phyloP scores from a whole-genome alignment of 176 grass and related monocot genomes.

The Chloris gayana region DNA sequence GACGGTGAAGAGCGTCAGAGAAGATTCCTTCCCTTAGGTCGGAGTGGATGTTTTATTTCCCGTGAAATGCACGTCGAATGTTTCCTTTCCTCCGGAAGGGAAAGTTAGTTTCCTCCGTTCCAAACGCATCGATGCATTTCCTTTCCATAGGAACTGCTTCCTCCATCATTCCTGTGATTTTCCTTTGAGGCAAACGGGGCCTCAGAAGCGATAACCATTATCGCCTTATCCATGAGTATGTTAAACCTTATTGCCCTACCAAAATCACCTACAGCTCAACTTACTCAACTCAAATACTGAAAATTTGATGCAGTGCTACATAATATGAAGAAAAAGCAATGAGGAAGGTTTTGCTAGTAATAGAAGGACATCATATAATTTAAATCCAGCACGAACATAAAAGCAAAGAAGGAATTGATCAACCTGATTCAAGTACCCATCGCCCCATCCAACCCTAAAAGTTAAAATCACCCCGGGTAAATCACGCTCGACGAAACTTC shows the following conservation, averaged over 20 bases:
- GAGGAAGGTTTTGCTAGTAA: not conserved
- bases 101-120: no score
- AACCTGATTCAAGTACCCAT: not conserved
- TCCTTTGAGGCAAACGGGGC: no score
- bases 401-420: not conserved
- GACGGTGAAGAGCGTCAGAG: no score
- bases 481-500: not conserved
- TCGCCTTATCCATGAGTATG: not conserved
- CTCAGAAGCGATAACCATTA: not conserved
- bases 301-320: not conserved
- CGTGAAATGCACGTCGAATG: no score
- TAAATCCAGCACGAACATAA: not conserved
- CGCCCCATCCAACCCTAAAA: not conserved
- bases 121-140: no score
- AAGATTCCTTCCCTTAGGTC: no score
- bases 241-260: not conserved
- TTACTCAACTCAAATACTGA: not conserved
- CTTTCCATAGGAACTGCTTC: no score
- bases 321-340: not conserved
- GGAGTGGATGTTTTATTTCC: no score
- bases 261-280: not conserved
- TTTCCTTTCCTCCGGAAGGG: no score
- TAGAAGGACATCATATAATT: not conserved
- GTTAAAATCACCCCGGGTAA: conserved; percentile 18
- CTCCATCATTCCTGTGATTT: no score